Evolutionary conservation across 73 alveolate genomes (phyloP).

Genomic region (Blepharisma stoltei): DNA sequence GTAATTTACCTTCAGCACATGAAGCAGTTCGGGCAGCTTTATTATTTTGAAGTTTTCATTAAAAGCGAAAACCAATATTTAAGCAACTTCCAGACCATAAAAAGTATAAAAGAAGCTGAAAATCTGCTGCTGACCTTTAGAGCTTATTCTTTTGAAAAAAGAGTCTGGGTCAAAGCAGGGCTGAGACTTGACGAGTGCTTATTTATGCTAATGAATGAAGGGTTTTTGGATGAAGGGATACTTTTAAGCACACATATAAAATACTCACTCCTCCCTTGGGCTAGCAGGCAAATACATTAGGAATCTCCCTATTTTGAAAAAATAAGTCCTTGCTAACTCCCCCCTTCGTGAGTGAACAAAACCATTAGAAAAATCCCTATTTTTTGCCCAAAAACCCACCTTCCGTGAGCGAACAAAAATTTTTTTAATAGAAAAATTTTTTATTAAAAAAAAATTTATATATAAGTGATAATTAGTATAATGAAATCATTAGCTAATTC

Average conservation of each 20-base stretch:
- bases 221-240: constrained; percentile 7
- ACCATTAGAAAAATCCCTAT: too few species aligned
- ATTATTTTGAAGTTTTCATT: constrained; percentile 8
- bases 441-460: too few species aligned
- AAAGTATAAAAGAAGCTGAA: constrained; percentile 24
- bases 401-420: too few species aligned
- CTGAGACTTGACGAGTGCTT: background rate
- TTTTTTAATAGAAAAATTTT: too few species aligned
- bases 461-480: too few species aligned
- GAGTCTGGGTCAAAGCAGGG: constrained; percentile 9
- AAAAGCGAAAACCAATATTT: background rate
- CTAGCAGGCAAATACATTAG: too few species aligned
- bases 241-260: background rate
- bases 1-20: background rate
- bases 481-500: too few species aligned
- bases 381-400: too few species aligned
- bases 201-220: background rate
- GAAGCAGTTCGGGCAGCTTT: background rate
- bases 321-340: too few species aligned
- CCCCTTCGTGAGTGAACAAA: too few species aligned
- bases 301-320: too few species aligned
- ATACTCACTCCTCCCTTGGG: too few species aligned
- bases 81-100: background rate
- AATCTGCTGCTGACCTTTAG: background rate
- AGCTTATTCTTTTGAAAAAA: background rate